Base-by-base conservation (phyloP, 139 green algal species). In the Micractinium sp. region DNA sequence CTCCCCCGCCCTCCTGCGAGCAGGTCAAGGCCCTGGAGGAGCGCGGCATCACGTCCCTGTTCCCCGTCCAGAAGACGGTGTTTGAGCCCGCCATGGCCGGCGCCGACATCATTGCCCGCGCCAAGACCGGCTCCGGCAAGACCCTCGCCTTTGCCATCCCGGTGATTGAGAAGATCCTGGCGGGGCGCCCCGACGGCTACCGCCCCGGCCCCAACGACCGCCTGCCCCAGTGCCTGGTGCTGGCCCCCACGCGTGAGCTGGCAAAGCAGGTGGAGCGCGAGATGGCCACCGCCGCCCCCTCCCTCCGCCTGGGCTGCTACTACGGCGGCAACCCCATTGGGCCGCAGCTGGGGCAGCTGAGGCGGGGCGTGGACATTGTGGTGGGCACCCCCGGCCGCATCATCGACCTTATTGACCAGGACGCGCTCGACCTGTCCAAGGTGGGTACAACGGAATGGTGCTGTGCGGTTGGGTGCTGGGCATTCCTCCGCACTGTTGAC, bases 61-160 rank as follows among this genome's bases (percentile, higher is more conserved):
- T 99, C 87, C 91, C 96, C 80, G 97, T 99, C 88, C 96, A 99
- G 92, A 94, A 94, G 79, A 78, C 91, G 47, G 96, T 98, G 85
- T 91, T 98, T 23, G 87, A 95, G 69, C 95, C 96, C 38, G 93
- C 94, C 67, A 92, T 96, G 91, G 93, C 91, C 53, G 98, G 98
- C 2, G 84, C 89, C 1, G 98, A 99, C 90, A 79, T 99, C 19
- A 98, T 99, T 78, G 97, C 93, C 2, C 94, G 98, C 53, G 98
- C 98, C 47, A 95, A 96, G 80, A 99, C 98, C 53, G 98, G 98
- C 53, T 98, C 94, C 22, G 83, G 98, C 81, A 99, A 99, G 93
- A 99, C 98, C 2, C 94, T 99, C 7, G 98, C 97, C 4, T 99
- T 99, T 94, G 95, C 98, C 18, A 93, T 99, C 76, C 98, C 98